Base-by-base conservation (phyloP, 176 grass and related monocot genomes). In the Musa itinerans region DNA sequence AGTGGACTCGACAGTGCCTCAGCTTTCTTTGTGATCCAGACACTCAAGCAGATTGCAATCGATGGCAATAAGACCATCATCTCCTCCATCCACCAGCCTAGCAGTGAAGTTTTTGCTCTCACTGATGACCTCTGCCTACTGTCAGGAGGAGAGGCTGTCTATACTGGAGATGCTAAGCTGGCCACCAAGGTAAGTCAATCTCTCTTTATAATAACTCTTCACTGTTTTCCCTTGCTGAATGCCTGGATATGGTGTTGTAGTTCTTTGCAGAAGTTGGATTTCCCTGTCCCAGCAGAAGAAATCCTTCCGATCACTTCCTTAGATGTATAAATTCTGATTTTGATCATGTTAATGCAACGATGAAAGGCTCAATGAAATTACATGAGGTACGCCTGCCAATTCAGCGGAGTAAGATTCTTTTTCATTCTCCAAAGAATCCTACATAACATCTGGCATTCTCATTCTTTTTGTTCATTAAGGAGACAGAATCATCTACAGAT, bases 271-370 rank as follows among this genome's bases (percentile, higher is more conserved):
- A 94, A 65, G 87, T 76, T 1, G 95, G 95, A 19, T 99, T 99
- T 23, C 86, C 95, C n/a, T 99, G 95, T 16, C 95, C 90, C 7
- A 91, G 80, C 78, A 80, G 84, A 74, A 89, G 88, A 69, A 99
- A 99, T 54, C 95, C 95, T 3, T 94, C 95, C 0, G 95, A 99
- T 50, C 95, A 99, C 70, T 94, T 94, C 61, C 90, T 99, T 29
- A 83, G 95, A 63, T 94, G 90, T 34, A 87, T 99, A 68, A 99
- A 99, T 63, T 83, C 90, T 1, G 95, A 99, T 62, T 99, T 99
- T 3, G 90, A 99, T 17, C 84, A 83, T 0, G 88, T 99, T 0
- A 84, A 86, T 1, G 78, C 88, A 1, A 81, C 84, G 3, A 69
- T 94, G 71, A 94, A 92, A 87, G 89, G 89, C 10, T 96, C 93